Evolutionary conservation across 176 grass and related monocot genomes (phyloP), one percentile per base, ranked within the genome.

Genomic region (Triticum dicoccoides): DNA sequence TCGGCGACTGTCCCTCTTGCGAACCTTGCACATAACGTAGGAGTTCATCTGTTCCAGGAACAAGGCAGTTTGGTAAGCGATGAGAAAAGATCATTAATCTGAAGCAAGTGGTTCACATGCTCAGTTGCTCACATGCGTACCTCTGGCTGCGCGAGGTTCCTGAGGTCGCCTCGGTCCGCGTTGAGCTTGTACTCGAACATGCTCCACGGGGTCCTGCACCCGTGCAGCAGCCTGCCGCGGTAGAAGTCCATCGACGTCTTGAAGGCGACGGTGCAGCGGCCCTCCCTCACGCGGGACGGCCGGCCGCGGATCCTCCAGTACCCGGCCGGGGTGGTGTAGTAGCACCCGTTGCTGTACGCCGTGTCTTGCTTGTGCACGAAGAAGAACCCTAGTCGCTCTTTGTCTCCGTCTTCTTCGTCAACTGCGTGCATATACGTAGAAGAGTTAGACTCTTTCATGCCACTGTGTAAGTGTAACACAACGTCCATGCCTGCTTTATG

Each of bases 161-260:
- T 25, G 52, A 83, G 69, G 8, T 83, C 81, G 34, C 3, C 12
- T 1, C 8, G 34, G 68, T 14, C 14, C 5, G 21, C 23, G 52
- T 83, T 44, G 81, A 83, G 81, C 69, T 35, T 9, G 68, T 83
- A 83, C 81, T 73, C 81, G 2, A 30, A 73, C 81, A 83, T 83
- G 81, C 69, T 83, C 81, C 81, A 83, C 9, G 52, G 51, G 5
- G 81, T 83, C 23, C 23, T 27, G 52, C 68, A 4, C 67, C 81
- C 81, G 81, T 73, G n/a, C 67, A 69, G 81, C 51, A 69, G 6
- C 56, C 81, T 25, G 34, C 81, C 81, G 17, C 34, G 68, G 81
- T 73, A 25, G 35, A 42, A 73, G 49, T 62, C 52, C 68, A 73
- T 29, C 8, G 52, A 17, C 51, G 69, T 83, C 49, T 61, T 83